Base-by-base conservation (phyloP, 1,284 basidiomycete genomes). In the Phlebopus sp. region DNA sequence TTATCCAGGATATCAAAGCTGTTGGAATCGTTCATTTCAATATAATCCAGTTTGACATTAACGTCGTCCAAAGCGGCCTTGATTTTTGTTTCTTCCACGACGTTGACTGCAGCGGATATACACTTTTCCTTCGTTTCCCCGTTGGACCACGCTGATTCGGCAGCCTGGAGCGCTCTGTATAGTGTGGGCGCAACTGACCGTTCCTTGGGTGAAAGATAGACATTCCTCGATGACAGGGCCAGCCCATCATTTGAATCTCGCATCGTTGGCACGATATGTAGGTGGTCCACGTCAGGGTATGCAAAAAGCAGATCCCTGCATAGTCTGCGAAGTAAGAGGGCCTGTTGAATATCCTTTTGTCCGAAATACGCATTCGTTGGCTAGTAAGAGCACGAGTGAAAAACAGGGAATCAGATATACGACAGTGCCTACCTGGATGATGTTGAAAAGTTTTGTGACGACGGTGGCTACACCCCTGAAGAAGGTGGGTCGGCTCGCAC, bases 291-390 rank as follows among this genome's bases (percentile, higher is more conserved):
- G 9, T 79, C 73, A 0, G 92, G 96, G 60, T 92, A 78, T 5
- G 87, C 70, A 13, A 94, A 70, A 15, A 96, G 79, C 1, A 98
- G 76, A 66, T 99, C 96, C 27, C 77, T 73, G 43, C 82, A 81
- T 67, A 99, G 77, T n/a, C 89, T 84, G 37, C 88, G 85, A 18
- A 99, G 77, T 17, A 99, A 70, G 7, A 98, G 70, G 0, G 90
- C 92, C 66, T 99, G 96, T 65, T 99, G 96, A 47, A 99, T 97
- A 63, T 99, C 96, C 67, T 99, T 99, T 69, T 98, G 96, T 0
- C 97, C 96, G 60, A 99, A 97, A 68, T 98, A 99, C 18, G 91
- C 85, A 49, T 84, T 81, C 44, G 91, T 91, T 2, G 96, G 96
- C 90, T 94, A 59, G 5, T 18, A 5, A 21, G 18, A 23, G 5